Percentiles rank a stretch among this genome's conserved stretches.
These are phyloP conservation scores for Cladobotryum mycophilum DNA, from an alignment of 2,329 filamentous ascomycete genomes.

Conservation along the genomic window DNA sequence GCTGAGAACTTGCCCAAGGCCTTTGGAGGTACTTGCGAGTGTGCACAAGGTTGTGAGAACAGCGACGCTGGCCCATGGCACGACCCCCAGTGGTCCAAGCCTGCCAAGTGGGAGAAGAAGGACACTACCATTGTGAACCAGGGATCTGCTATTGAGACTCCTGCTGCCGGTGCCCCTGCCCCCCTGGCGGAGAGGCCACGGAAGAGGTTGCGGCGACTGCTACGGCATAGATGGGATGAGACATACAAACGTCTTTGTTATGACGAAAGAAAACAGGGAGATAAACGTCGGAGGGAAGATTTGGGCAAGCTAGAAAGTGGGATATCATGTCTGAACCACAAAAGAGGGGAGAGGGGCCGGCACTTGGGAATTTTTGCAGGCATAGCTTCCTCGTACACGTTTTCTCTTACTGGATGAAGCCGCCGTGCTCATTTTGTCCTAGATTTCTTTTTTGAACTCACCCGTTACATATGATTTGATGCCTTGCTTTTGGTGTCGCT, in stretches of 20 bases:
- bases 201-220: constrained; percentile 26
- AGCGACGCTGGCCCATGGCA: constrained; percentile 91
- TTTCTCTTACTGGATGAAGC: not conserved
- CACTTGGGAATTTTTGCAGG: constrained; percentile 7
- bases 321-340: not conserved
- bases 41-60: constrained; percentile 73
- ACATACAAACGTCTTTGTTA: constrained; percentile 7
- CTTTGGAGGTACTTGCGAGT: constrained; percentile 80
- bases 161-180: constrained; percentile 23
- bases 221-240: constrained; percentile 23
- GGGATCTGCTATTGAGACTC: constrained; percentile 31
- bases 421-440: not conserved
- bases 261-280: not conserved
- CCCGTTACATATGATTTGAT: not conserved
- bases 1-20: constrained; percentile 82
- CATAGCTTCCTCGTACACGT: constrained; percentile 1
- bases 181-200: constrained; percentile 28
- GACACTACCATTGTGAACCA: constrained; percentile 32
- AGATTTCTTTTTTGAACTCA: not conserved
- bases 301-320: not conserved
- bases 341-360: constrained; percentile 1
- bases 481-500: too few relatives aligned
- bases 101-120: constrained; percentile 58
- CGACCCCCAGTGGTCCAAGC: constrained; percentile 60
- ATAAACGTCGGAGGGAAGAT: not conserved